Conservation (phyloP, 352 stramenopile genomes). For the Globisporangium irregulare region DNA sequence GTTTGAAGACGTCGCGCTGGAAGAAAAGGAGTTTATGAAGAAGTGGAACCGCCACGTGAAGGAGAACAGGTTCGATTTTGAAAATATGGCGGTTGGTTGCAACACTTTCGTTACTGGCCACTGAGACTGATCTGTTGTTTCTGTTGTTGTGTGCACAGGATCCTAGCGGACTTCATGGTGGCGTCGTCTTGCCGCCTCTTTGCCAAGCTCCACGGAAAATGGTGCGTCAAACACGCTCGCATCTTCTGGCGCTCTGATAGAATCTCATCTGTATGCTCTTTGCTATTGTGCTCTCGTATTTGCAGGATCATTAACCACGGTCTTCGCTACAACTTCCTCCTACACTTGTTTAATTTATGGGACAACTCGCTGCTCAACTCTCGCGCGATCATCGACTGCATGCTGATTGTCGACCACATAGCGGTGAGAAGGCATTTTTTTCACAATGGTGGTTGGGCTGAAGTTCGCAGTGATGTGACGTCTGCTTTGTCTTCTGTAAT, state of each 20-base stretch:
- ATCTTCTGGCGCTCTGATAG: too few relatives aligned
- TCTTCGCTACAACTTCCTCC: slow-evolving; percentile 83
- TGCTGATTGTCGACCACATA: slow-evolving; percentile 80
- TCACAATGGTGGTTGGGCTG: background rate
- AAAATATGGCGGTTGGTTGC: background rate
- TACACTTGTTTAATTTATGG: slow-evolving; percentile 90
- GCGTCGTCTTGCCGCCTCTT: slow-evolving; percentile 84
- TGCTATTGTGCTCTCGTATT: background rate
- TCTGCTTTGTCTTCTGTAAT: background rate
- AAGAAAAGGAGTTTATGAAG: slow-evolving; percentile 91
- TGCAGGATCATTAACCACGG: slow-evolving; percentile 66
- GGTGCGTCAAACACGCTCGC: slow-evolving; percentile 23
- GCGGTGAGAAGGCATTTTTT: slow-evolving; percentile 24
- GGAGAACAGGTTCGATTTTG: slow-evolving; percentile 49
- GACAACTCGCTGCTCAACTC: slow-evolving; percentile 87
- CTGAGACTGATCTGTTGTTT: background rate
- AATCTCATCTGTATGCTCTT: slow-evolving; percentile 2
- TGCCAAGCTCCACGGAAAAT: slow-evolving; percentile 80
- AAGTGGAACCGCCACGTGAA: slow-evolving; percentile 88
- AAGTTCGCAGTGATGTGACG: background rate
- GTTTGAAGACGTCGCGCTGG: slow-evolving; percentile 84
- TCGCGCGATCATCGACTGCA: slow-evolving; percentile 84
- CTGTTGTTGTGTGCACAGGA: slow-evolving; percentile 30
- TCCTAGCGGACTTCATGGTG: slow-evolving; percentile 85
- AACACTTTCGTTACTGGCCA: background rate